A percentile compares a stretch with the other conserved stretches of the same genome.
phyloP scores from a whole-genome alignment of 1,284 basidiomycete genomes.

The Boletus sp. region DNA sequence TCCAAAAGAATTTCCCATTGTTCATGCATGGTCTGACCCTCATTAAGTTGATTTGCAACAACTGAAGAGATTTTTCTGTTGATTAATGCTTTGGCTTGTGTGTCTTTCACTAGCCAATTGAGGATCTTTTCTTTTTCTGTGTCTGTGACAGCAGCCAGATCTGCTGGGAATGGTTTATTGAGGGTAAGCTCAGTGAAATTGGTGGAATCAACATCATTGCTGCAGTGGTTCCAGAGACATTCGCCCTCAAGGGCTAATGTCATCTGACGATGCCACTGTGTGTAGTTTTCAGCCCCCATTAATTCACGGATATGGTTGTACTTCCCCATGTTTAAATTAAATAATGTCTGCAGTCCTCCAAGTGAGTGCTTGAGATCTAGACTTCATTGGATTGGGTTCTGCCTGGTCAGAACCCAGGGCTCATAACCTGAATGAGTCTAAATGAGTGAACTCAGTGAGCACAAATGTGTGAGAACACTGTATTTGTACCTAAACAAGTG shows the following conservation, averaged over 20 bases:
- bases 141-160: neutral
- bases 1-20: too few relatives aligned
- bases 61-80: neutral
- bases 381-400: too few relatives aligned
- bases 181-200: neutral
- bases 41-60: too few relatives aligned
- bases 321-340: neutral
- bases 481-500: too few relatives aligned
- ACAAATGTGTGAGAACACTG: too few relatives aligned
- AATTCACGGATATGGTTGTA: slow-evolving; percentile 2
- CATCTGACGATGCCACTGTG: neutral
- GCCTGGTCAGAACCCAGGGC: neutral
- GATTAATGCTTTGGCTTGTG: neutral
- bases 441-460: too few relatives aligned
- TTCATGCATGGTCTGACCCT: too few relatives aligned
- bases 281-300: neutral
- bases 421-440: neutral
- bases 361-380: neutral
- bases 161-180: neutral
- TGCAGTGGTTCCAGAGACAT: neutral
- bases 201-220: neutral
- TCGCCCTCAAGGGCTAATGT: neutral
- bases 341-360: too few relatives aligned
- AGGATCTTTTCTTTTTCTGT: neutral
- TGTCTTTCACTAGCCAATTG: neutral